Evolutionary conservation across 2,329 filamentous ascomycete species (phyloP).

Genomic region (Thermoascus crustaceus): DNA sequence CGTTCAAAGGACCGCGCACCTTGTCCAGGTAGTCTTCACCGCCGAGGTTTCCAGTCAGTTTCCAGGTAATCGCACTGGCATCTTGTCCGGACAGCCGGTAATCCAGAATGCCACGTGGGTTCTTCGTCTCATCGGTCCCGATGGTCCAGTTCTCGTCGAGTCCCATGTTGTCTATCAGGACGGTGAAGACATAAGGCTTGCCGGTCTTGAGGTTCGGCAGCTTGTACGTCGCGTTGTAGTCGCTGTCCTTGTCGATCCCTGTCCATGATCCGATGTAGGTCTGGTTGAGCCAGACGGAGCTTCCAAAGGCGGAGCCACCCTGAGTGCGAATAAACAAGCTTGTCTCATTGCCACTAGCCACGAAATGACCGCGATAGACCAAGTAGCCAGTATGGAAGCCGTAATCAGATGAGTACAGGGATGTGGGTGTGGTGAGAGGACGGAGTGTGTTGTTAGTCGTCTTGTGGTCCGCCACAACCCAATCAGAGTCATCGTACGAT

Average conservation of each 20-base stretch:
- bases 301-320: slow-evolving; percentile 61
- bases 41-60: slow-evolving; percentile 51
- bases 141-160: slow-evolving; percentile 58
- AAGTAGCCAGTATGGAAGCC: slow-evolving; percentile 63
- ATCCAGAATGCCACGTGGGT: slow-evolving; percentile 48
- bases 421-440: slow-evolving; percentile 54
- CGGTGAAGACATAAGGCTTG: slow-evolving; percentile 54
- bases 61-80: slow-evolving; percentile 39
- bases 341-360: slow-evolving; percentile 52
- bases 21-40: slow-evolving; percentile 48
- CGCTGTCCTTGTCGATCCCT: slow-evolving; percentile 44
- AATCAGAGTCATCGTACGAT: slow-evolving; percentile 60
- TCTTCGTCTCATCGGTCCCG: slow-evolving; percentile 52
- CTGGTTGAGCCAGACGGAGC: slow-evolving; percentile 57
- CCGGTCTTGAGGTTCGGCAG: slow-evolving; percentile 47
- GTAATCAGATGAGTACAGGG: slow-evolving; percentile 63
- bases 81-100: slow-evolving; percentile 34
- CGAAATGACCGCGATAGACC: slow-evolving; percentile 63
- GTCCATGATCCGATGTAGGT: slow-evolving; percentile 57
- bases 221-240: slow-evolving; percentile 49
- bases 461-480: slow-evolving; percentile 52
- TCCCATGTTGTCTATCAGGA: slow-evolving; percentile 66
- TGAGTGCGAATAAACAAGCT: slow-evolving; percentile 52
- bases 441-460: slow-evolving; percentile 53
- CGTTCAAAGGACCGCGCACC: slow-evolving; percentile 48